These are phyloP conservation scores for Hura crepitans DNA, from an alignment of 441 rosid species.

Conservation along the genomic window DNA sequence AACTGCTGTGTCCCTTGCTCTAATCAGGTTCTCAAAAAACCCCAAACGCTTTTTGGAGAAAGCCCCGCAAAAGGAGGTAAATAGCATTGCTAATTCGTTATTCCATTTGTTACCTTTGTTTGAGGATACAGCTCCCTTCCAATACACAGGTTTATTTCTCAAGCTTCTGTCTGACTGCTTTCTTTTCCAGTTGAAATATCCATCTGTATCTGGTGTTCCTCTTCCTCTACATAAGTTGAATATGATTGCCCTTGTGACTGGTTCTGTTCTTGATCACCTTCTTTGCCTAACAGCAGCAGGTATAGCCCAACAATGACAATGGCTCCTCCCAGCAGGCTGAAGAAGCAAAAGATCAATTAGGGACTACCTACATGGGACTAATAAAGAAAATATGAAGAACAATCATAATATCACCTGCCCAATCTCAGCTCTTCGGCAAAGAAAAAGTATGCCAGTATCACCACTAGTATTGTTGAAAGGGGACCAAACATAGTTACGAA, in stretches of 20 bases:
- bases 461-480: slow-evolving; percentile 37
- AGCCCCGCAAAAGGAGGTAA: not conserved
- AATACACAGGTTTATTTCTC: slow-evolving; percentile 11
- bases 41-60: not conserved
- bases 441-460: slow-evolving; percentile 43
- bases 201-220: not conserved
- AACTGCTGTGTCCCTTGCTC: too few species aligned
- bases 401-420: slow-evolving; percentile 32
- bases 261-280: slow-evolving; percentile 25
- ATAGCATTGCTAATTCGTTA: not conserved
- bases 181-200: slow-evolving; percentile 22
- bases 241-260: slow-evolving; percentile 22
- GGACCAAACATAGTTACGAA: slow-evolving; percentile 50
- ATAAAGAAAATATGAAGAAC: not conserved
- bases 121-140: not conserved
- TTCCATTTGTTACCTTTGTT: not conserved
- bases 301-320: slow-evolving; percentile 32
- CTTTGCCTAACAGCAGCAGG: slow-evolving; percentile 37
- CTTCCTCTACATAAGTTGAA: slow-evolving; percentile 18
- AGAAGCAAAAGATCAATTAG: slow-evolving; percentile 17
- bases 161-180: not conserved
- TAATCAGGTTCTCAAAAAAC: not conserved
- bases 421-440: slow-evolving; percentile 41
- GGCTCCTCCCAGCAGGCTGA: slow-evolving; percentile 37
- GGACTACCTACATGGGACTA: not conserved